Evolutionary conservation across 2,329 filamentous ascomycete species (phyloP), one percentile per base, ranked within the genome.

Genomic region (Coleophoma eucalyptorum): DNA sequence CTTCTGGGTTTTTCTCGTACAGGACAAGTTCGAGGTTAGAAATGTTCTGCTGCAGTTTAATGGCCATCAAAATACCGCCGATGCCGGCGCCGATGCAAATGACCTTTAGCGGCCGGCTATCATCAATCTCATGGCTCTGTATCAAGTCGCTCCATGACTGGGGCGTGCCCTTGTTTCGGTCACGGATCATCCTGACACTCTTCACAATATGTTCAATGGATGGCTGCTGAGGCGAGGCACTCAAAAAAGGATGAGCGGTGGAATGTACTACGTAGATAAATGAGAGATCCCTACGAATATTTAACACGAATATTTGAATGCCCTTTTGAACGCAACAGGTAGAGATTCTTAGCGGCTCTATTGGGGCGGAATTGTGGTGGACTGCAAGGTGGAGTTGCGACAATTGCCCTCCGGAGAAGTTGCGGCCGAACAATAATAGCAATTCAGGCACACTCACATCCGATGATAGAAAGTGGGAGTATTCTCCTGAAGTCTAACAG

Each of bases 1-100:
- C 62, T 1, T 72, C 71, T 13, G 71, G 70, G 32, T 72, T 73
- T 62, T 79, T 79, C 61, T 81, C 78, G 1, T 81, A 57, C 33
- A 82, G 77, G 50, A 13, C 11, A 4, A 48, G 33, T 8, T 48
- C n/a, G 10, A 35, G 33, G n/a, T 10, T 10, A 10, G 10, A n/a
- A 10, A 35, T n/a, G 10, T n/a, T 10, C n/a, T 35, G 10, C n/a
- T 35, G 33, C 10, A 35, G 33, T n/a, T 35, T 10, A n/a, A 35
- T 35, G 33, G 33, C 33, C 33, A n/a, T 10, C 10, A 35, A n/a
- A 35, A 35, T 35, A 10, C 33, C 33, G 10, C 10, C 10, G 10
- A 35, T n/a, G 10, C 33, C 33, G n/a, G 33, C n/a, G 33, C 33
- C 33, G n/a, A 35, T 35, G 10, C 10, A 10, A 35, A 35, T 35